A percentile compares a stretch with the other conserved stretches of the same genome.
phyloP scores from a whole-genome alignment of 1,284 basidiomycete species.

The Papiliotrema laurentii region DNA sequence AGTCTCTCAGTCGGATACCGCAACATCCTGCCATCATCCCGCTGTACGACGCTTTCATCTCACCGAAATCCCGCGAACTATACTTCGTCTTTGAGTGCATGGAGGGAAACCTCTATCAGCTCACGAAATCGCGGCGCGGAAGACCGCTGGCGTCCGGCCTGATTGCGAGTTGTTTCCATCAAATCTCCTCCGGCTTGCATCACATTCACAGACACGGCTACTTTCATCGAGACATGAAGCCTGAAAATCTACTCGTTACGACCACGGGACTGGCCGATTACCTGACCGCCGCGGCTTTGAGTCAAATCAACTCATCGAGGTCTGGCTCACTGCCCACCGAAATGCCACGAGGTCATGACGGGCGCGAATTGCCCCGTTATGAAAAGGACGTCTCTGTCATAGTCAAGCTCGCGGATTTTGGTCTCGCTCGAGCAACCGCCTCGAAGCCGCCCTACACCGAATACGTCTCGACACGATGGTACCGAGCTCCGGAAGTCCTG shows the following conservation, averaged over 20 bases:
- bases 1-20: constrained; percentile 87
- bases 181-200: constrained; percentile 83
- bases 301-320: constrained; percentile 30
- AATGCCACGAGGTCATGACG: constrained; percentile 13
- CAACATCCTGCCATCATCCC: constrained; percentile 97
- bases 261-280: constrained; percentile 96
- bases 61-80: constrained; percentile 87
- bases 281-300: constrained; percentile 53
- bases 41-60: constrained; percentile 96
- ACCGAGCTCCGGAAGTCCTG: constrained; percentile 95
- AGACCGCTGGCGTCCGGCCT: constrained; percentile 91
- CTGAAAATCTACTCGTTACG: constrained; percentile 99
- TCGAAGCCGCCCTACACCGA: constrained; percentile 94
- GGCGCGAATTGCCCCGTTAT: constrained; percentile 29
- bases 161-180: constrained; percentile 89
- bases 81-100: constrained; percentile 99
- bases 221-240: constrained; percentile 99
- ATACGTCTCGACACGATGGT: constrained; percentile 99
- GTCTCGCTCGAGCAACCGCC: constrained; percentile 84
- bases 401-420: constrained; percentile 98
- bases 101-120: constrained; percentile 99
- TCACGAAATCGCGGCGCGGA: constrained; percentile 94
- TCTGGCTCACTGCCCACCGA: constrained; percentile 1
- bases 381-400: constrained; percentile 96
- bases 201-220: constrained; percentile 92